A percentile compares a stretch with the other conserved stretches of the same genome.
Conservation (phyloP, 495 filamentous ascomycete genomes). For the Penicillium argentinense region DNA sequence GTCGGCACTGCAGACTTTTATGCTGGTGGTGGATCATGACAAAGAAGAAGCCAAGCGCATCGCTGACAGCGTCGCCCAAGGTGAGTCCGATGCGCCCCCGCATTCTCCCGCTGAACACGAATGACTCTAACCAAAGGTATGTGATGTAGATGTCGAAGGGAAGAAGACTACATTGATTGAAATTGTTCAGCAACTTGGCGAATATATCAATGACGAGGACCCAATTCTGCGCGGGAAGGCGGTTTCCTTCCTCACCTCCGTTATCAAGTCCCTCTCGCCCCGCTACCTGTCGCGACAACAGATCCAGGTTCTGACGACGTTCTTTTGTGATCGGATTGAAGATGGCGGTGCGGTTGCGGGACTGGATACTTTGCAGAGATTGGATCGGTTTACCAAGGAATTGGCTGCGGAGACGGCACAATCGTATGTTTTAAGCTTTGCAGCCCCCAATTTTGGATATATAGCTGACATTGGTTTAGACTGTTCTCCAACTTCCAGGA, state of each 20-base stretch:
- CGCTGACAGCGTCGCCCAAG: conserved; percentile 57
- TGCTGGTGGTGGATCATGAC: conserved; percentile 64
- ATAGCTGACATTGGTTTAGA: conserved; percentile 29
- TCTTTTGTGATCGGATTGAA: conserved; percentile 61
- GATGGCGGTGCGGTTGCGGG: conserved; percentile 58
- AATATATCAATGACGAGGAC: conserved; percentile 73
- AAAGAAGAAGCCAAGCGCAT: conserved; percentile 59
- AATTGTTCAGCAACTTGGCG: conserved; percentile 64
- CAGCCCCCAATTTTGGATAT: neutral
- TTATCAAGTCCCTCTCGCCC: conserved; percentile 57
- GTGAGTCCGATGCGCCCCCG: conserved; percentile 35
- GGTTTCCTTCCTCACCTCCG: conserved; percentile 65
- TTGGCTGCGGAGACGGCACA: conserved; percentile 48
- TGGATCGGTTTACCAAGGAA: conserved; percentile 49
- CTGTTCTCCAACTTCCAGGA: conserved; percentile 54
- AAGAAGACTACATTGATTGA: conserved; percentile 65
- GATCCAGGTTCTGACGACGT: conserved; percentile 57
- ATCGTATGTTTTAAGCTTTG: conserved; percentile 39
- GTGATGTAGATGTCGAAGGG: conserved; percentile 55
- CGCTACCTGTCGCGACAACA: conserved; percentile 67
- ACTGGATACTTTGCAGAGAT: conserved; percentile 44
- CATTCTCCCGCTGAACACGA: conserved; percentile 9
- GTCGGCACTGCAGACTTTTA: conserved; percentile 64
- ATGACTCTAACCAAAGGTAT: conserved; percentile 13
- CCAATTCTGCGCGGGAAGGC: conserved; percentile 61